These are phyloP conservation scores for Trametes coccinea DNA, from an alignment of 768 basidiomycete genomes.

Conservation along the genomic window DNA sequence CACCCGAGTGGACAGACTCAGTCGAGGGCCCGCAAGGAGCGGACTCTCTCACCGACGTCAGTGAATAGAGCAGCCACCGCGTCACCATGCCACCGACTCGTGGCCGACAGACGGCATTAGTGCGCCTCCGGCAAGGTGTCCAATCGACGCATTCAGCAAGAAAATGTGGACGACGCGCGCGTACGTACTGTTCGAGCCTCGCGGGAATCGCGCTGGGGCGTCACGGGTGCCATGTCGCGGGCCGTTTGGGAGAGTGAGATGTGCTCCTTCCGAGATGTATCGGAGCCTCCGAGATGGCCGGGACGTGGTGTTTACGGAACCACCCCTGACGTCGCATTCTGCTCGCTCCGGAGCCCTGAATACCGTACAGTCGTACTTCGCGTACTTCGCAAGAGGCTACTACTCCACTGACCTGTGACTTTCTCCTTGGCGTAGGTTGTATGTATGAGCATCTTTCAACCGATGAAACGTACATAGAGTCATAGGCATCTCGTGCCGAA, in stretches of 20 bases:
- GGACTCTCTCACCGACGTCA: conserved; percentile 21
- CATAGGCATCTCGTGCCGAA: too few species aligned
- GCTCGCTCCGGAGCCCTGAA: not conserved
- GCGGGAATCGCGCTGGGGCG: conserved; percentile 17
- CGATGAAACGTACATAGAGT: too few species aligned
- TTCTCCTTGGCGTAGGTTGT: too few species aligned
- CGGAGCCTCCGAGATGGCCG: conserved; percentile 21
- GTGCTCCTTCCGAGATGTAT: conserved; percentile 12
- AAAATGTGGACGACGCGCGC: not conserved
- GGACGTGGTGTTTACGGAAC: conserved; percentile 15
- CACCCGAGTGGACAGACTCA: not conserved
- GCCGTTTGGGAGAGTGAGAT: not conserved
- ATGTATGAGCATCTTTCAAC: too few species aligned
- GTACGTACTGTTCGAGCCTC: conserved; percentile 13
- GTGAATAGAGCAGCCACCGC: not conserved
- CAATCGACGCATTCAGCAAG: not conserved
- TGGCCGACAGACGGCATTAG: conserved; percentile 5
- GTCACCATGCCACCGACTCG: conserved; percentile 21
- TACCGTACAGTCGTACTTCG: not conserved
- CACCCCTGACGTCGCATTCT: conserved; percentile 10
- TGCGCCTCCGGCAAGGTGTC: conserved; percentile 9
- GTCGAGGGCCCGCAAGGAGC: conserved; percentile 6
- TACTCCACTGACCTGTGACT: too few species aligned
- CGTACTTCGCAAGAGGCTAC: too few species aligned
- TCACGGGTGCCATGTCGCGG: conserved; percentile 2